phyloP scores from a whole-genome alignment of 495 filamentous ascomycete species.

The Parachaetomium inaequale region DNA sequence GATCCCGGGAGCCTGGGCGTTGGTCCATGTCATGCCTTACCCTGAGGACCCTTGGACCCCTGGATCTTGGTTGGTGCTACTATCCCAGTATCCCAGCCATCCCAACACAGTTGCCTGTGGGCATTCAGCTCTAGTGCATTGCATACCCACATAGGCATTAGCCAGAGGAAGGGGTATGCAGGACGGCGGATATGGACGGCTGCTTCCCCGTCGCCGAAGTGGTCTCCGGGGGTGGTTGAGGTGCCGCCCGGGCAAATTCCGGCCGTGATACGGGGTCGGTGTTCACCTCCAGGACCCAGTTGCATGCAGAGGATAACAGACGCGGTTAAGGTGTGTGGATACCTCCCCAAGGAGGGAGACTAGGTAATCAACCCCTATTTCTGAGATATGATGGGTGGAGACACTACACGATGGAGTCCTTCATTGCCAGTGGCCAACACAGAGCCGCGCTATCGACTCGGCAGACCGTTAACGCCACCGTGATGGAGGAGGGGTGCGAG shows the following conservation, averaged over 20 bases:
- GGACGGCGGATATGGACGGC: neutral
- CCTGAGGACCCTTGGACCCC: neutral
- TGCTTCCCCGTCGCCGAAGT: neutral
- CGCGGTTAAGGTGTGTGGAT: neutral
- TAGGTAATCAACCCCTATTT: neutral
- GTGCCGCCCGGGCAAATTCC: neutral
- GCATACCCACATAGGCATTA: neutral
- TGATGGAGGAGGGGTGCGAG: conserved; percentile 1
- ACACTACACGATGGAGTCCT: neutral
- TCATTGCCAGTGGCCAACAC: neutral
- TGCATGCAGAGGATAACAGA: neutral
- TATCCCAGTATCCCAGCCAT: no score
- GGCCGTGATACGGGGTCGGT: neutral
- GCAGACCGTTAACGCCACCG: neutral
- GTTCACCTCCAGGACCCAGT: neutral
- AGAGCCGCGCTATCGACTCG: neutral
- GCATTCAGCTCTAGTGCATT: neutral
- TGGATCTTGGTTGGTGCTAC: neutral
- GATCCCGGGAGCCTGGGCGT: neutral
- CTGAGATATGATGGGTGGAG: neutral
- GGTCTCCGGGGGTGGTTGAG: neutral
- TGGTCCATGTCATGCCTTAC: neutral
- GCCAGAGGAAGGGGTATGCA: neutral
- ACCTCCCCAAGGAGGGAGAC: neutral
- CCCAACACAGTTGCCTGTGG: neutral